A percentile compares a stretch with the other conserved stretches of the same genome.
These are phyloP conservation scores for Coniophora puteana DNA, from an alignment of 1,284 basidiomycete species.

Conservation along the genomic window DNA sequence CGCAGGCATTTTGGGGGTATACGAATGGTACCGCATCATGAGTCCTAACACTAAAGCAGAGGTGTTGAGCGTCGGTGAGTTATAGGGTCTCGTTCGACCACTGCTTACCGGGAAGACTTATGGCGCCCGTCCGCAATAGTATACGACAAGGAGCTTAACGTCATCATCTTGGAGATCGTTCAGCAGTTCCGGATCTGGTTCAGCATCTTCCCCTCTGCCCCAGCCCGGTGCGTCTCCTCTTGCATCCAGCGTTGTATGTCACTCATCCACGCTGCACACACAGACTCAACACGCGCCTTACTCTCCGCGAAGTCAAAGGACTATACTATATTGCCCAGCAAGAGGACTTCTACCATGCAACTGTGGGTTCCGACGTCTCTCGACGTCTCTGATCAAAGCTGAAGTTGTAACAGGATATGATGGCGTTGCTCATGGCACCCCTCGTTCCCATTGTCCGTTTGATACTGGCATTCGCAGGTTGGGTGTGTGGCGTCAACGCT, in stretches of 20 bases:
- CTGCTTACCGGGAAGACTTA: slow-evolving; percentile 3
- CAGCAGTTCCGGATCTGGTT: slow-evolving; percentile 24
- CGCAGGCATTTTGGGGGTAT: slow-evolving; percentile 24
- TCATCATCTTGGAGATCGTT: slow-evolving; percentile 22
- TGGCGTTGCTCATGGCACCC: no score
- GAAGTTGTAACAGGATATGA: no score
- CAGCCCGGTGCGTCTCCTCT: slow-evolving; percentile 12
- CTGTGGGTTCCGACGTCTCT: slow-evolving; percentile 12
- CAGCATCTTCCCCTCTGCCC: slow-evolving; percentile 16
- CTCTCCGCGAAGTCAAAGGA: slow-evolving; percentile 14
- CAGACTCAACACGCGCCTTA: slow-evolving; percentile 21
- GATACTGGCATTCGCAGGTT: no score
- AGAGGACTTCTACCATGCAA: slow-evolving; percentile 21
- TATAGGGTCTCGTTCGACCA: background rate
- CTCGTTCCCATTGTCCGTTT: no score
- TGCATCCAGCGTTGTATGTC: background rate
- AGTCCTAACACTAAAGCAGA: slow-evolving; percentile 15
- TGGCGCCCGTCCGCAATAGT: slow-evolving; percentile 13
- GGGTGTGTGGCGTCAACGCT: no score
- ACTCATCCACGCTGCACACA: background rate
- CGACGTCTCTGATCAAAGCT: no score
- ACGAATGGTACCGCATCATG: slow-evolving; percentile 26
- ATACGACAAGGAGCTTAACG: slow-evolving; percentile 17
- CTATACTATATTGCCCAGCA: slow-evolving; percentile 12
- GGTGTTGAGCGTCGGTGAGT: slow-evolving; percentile 19